Evolutionary conservation across 1,139 yeast genomes (phyloP), one percentile per base, ranked within the genome.

Genomic region (Diutina pseudorugosa): DNA sequence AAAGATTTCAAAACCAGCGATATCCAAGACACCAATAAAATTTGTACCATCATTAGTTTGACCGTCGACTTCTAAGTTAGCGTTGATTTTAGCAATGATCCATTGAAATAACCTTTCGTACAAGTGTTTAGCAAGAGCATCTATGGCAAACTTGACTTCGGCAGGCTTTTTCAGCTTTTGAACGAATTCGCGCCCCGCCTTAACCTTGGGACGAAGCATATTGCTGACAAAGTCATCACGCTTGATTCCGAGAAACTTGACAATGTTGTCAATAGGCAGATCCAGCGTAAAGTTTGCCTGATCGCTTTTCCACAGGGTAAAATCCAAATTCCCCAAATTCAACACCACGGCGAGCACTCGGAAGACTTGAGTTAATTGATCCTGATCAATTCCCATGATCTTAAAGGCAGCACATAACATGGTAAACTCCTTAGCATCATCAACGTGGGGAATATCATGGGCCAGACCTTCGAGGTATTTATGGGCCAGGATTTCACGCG

Each of bases 1-100:
- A 64, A 94, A 94, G 55, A 93, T 93, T 69, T 94, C 99, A 68
- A 93, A 94, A 7, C 98, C 99, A 0, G 98, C 98, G 61, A 93
- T 94, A 72, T 93, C 99, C 55, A 93, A 72, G 2, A 94, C 94
- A 2, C 99, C 98, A 60, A 93, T 89, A 59, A 85, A 91, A 55
- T 85, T 81, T 18, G 64, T 65, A 1, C 36, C 47, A 11, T 41
- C 41, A 6, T 14, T 9, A 14, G 16, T 27, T 25, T 58, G 56
- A 2, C 58, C 52, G 44, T 63, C 66, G 30, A 58, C 58, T 12
- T 25, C 23, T 50, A 91, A 74, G 53, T 81, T 85, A n/a, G 73
- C 73, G 63, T 94, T 94, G 61, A 94, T 87, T 53, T 80, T 78
- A 55, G 76, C 77, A 12, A 93, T 95, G 47, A 94, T 78, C 61